Evolutionary conservation across 305 asterid genomes (phyloP), one percentile per base, ranked within the genome.

Genomic region (Withania somnifera): DNA sequence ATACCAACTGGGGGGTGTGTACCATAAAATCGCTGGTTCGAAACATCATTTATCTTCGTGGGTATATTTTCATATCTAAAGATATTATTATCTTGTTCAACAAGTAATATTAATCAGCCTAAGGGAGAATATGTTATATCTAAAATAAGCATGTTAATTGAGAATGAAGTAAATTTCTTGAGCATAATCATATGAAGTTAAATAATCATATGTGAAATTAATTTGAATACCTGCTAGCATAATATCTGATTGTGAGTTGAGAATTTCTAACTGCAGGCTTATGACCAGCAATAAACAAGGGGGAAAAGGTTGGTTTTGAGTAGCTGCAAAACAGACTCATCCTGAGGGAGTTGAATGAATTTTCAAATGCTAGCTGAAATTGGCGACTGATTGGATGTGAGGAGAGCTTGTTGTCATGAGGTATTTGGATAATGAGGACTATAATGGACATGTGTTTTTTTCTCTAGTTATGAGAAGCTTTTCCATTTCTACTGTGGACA

Each of bases 401-500:
- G 14, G 83, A 87, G 17, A 83, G 57, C 9, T 66, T 11, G 54
- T 52, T 6, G 64, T 86, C 84, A 24, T 30, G 71, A 26, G 88
- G 83, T 24, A 82, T 69, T 61, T 82, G 87, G 80, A 87, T 89
- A 67, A 85, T 87, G 81, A 90, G 85, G 0, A 90, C 79, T 3
- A 88, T 88, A 57, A 88, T 19, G 73, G 88, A 83, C 64, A 90
- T 86, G 77, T 85, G 67, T 15, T n/a, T n/a, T 0, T 11, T 67
- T 89, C 85, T 52, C 90, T 79, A 51, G 42, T 64, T 66, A 86
- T 87, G 78, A 92, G 89, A 87, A 89, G 90, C 83, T 92, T 87
- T 67, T 92, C 90, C 15, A 78, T 51, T 86, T 92, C 90, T 64
- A 92, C 90, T 83, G 90, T 80, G 84, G 96, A 71, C 69, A 85